Conservation (phyloP, 352 stramenopile species). For the Globisporangium yorkense region DNA sequence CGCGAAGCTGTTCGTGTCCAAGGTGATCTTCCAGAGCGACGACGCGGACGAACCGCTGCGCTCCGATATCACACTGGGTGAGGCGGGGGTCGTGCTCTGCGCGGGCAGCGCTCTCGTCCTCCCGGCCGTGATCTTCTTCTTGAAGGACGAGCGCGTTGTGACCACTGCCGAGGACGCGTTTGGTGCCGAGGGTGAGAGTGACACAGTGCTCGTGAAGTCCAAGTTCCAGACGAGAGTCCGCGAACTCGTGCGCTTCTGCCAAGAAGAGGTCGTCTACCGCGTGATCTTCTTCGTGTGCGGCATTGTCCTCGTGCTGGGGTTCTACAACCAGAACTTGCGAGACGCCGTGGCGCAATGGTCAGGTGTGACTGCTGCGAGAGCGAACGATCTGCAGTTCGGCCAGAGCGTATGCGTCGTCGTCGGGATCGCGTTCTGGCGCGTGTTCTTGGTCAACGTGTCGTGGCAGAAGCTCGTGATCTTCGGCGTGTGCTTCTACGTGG, state of each 20-base stretch:
- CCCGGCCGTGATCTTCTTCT: slow-evolving; percentile 26
- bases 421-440: slow-evolving; percentile 34
- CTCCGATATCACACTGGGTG: slow-evolving; percentile 18
- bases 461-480: slow-evolving; percentile 33
- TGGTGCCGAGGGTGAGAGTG: neutral
- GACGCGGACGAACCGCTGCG: slow-evolving; percentile 12
- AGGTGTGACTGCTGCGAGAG: slow-evolving; percentile 15
- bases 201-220: too few relatives aligned
- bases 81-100: slow-evolving; percentile 14
- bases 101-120: slow-evolving; percentile 19
- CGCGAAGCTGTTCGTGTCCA: slow-evolving; percentile 21
- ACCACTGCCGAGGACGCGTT: neutral
- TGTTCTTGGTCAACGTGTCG: slow-evolving; percentile 26
- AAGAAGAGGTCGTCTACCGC: slow-evolving; percentile 47
- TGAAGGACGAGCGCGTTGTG: slow-evolving; percentile 25
- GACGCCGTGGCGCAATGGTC: slow-evolving; percentile 32
- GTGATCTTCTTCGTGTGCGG: slow-evolving; percentile 43
- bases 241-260: slow-evolving; percentile 46
- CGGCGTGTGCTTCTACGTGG: slow-evolving; percentile 22
- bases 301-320: slow-evolving; percentile 28
- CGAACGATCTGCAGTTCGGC: slow-evolving; percentile 19
- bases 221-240: slow-evolving; percentile 18
- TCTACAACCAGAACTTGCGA: slow-evolving; percentile 30
- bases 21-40: slow-evolving; percentile 18
- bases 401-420: slow-evolving; percentile 22